Evolutionary conservation across 164 flowering plant species (phyloP).

Genomic region (Nymphaea colorata): DNA sequence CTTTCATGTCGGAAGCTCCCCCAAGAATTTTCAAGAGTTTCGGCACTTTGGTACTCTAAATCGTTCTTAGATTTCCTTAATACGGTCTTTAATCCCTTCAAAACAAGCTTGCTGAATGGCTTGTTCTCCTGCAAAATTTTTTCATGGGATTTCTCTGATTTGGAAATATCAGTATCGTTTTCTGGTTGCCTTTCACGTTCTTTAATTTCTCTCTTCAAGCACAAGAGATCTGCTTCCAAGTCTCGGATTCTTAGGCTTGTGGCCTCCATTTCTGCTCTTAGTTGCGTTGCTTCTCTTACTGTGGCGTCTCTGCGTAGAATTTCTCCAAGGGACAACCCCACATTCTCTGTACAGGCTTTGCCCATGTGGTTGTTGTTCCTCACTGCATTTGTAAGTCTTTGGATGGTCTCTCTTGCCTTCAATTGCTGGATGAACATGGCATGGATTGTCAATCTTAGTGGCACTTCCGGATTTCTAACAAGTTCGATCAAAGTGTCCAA

Average conservation of each 20-base stretch:
- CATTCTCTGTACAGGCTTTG: not conserved
- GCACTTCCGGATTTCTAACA: not conserved
- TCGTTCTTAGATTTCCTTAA: not conserved
- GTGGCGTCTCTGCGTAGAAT: not conserved
- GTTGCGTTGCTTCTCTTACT: not conserved
- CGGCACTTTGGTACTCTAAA: not conserved
- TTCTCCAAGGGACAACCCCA: not conserved
- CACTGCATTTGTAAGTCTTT: not conserved
- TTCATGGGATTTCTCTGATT: not conserved
- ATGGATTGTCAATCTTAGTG: not conserved
- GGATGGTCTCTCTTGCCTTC: not conserved
- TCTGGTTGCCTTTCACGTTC: not conserved
- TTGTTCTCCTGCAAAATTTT: not conserved
- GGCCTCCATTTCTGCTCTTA: not conserved
- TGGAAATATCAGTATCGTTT: not conserved
- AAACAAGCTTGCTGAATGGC: not conserved
- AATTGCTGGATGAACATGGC: not conserved
- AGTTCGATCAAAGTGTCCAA: not conserved
- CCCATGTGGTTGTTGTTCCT: not conserved
- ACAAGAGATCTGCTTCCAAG: not conserved
- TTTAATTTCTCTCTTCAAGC: not conserved
- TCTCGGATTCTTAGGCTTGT: not conserved
- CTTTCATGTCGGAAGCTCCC: not conserved
- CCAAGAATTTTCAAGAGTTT: not conserved
- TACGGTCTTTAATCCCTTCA: not conserved